A percentile compares a stretch with the other conserved stretches of the same genome.
phyloP scores from a whole-genome alignment of 2,329 filamentous ascomycete species.

The Neonectria magnoliae region DNA sequence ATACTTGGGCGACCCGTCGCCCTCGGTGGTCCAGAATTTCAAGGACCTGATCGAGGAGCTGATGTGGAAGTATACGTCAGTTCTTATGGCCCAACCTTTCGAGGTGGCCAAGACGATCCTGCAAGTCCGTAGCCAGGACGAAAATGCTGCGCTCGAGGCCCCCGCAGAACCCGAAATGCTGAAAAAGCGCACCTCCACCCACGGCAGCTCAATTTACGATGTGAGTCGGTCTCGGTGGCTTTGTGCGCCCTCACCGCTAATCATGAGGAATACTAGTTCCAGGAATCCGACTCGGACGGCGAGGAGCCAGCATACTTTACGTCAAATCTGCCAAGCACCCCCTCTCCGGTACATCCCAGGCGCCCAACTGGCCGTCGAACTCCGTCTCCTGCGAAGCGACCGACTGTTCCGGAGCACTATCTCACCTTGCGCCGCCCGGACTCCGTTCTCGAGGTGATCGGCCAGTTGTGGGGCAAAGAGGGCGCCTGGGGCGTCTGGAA shows the following conservation, averaged over 20 bases:
- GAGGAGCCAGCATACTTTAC: constrained; percentile 90
- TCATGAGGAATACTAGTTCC: constrained; percentile 43
- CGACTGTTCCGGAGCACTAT: constrained; percentile 61
- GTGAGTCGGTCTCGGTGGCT: constrained; percentile 38
- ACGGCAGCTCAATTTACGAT: constrained; percentile 49
- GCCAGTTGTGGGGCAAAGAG: constrained; percentile 88
- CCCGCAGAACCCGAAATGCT: constrained; percentile 37
- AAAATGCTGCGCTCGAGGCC: constrained; percentile 48
- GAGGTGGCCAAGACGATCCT: constrained; percentile 95
- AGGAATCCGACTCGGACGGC: constrained; percentile 73
- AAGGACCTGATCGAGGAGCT: constrained; percentile 85
- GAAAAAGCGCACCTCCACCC: constrained; percentile 45
- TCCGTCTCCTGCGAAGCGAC: constrained; percentile 48
- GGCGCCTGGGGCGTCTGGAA: constrained; percentile 96
- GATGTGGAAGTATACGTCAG: constrained; percentile 89
- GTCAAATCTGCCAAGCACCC: constrained; percentile 67
- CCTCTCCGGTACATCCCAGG: constrained; percentile 55
- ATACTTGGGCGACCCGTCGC: constrained; percentile 81
- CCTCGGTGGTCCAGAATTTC: constrained; percentile 77
- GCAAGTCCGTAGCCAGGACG: constrained; percentile 74
- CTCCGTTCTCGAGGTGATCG: constrained; percentile 86
- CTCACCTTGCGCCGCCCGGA: constrained; percentile 78
- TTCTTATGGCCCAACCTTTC: constrained; percentile 92
- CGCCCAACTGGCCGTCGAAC: constrained; percentile 46
- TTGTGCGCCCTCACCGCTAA: constrained; percentile 35